These are phyloP conservation scores for Pseudofabraea citricarpa DNA, from an alignment of 2,329 filamentous ascomycete genomes.

Conservation along the genomic window DNA sequence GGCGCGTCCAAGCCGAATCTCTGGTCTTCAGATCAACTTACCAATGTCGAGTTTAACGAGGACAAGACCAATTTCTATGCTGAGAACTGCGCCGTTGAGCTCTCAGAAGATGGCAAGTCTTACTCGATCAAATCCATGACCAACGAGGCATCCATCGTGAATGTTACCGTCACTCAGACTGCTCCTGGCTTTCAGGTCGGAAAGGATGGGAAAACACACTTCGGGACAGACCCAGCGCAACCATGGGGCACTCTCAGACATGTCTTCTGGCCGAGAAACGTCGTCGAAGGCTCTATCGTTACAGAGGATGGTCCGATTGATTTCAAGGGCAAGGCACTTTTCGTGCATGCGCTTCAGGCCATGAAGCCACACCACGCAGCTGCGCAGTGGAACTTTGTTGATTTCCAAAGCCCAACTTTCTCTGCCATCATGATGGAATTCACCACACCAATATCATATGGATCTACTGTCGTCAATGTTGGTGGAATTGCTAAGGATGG, in stretches of 20 bases:
- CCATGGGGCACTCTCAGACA: conserved; percentile 95
- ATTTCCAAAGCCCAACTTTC: conserved; percentile 83
- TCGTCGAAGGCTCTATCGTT: conserved; percentile 75
- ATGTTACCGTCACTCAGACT: conserved; percentile 72
- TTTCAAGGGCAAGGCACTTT: conserved; percentile 74
- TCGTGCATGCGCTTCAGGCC: conserved; percentile 83
- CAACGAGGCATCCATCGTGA: conserved; percentile 76
- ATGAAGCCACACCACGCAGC: conserved; percentile 99
- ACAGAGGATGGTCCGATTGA: conserved; percentile 78
- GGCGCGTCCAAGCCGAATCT: conserved; percentile 68
- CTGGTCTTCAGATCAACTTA: conserved; percentile 79
- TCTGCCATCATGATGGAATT: conserved; percentile 95
- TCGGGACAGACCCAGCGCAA: conserved; percentile 76
- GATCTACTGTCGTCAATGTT: conserved; percentile 75
- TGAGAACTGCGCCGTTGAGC: conserved; percentile 76
- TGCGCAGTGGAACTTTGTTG: conserved; percentile 85
- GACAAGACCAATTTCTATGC: conserved; percentile 81
- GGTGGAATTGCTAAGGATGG: conserved; percentile 78
- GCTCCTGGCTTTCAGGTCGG: conserved; percentile 82
- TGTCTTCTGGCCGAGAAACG: conserved; percentile 88
- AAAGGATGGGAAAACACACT: conserved; percentile 77
- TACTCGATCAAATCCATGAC: conserved; percentile 90
- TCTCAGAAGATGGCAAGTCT: conserved; percentile 75
- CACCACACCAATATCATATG: conserved; percentile 90
- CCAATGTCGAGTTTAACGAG: conserved; percentile 78